Evolutionary conservation across 495 filamentous ascomycete genomes (phyloP), one percentile per base, ranked within the genome.

Genomic region (Astrocystis sublimbata): DNA sequence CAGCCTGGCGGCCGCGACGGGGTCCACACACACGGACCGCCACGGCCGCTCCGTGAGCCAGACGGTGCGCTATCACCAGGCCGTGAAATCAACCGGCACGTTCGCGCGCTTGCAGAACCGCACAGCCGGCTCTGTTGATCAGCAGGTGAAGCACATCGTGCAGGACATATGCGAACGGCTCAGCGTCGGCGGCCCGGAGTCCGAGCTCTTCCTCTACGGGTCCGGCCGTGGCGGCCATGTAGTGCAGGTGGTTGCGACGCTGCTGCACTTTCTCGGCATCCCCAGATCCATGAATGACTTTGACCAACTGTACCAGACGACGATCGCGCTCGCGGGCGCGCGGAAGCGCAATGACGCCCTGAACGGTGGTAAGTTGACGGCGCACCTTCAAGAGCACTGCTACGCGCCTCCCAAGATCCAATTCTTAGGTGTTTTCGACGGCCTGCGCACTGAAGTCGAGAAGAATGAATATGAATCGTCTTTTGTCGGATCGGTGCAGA

Each of bases 121-220:
- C n/a, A 23, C 31, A 7, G 17, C 15, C 1, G 31, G 8, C 9
- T 52, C 17, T 0, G 7, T 52, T 21, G 49, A 52, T 31, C 31
- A 23, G 17, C 49, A 52, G 9, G 10, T 52, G 7, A 52, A 52
- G 13, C 10, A 52, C 2, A 52, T 52, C 19, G 31, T 52, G n/a
- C n/a, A 52, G 24, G 49, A 24, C 9, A 38, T 52, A 21, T 52
- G 49, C 10, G 15, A 10, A 17, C n/a, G n/a, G n/a, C n/a, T n/a
- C n/a, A n/a, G n/a, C n/a, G 17, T 52, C 31, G 15, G 19, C n/a
- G 31, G 49, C 7, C 30, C 5, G 13, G 30, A 49, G 13, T 24
- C 30, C 19, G 56, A 60, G 28, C 13, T 60, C 23, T 60, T 45
- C 17, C 56, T 60, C 1, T 60, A 45, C n/a, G 56, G 56, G 12